Evolutionary conservation across 306 rosid genomes (phyloP).

Genomic region (Ziziphus jujuba): DNA sequence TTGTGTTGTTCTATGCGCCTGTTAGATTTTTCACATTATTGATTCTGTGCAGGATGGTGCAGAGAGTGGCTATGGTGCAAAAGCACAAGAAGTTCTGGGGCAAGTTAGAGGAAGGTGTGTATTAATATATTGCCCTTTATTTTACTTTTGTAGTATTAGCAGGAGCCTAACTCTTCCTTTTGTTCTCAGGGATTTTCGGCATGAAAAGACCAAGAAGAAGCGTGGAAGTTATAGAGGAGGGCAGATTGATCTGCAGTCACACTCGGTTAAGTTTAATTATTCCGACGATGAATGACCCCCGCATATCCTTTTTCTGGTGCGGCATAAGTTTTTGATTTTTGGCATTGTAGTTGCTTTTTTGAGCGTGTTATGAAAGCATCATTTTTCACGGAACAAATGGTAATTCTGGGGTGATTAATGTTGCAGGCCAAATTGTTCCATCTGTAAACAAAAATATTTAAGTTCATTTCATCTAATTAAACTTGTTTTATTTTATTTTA

Average conservation of each 20-base stretch:
- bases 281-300: conserved; percentile 66
- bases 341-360: neutral
- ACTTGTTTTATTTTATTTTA: no score
- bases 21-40: conserved; percentile 16
- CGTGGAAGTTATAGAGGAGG: conserved; percentile 95
- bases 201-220: conserved; percentile 97
- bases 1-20: conserved; percentile 1
- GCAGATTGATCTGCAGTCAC: conserved; percentile 71
- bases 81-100: conserved; percentile 91
- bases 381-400: neutral
- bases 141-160: neutral
- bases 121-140: neutral
- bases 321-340: neutral
- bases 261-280: conserved; percentile 81
- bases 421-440: neutral
- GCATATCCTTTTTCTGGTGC: neutral
- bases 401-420: neutral
- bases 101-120: conserved; percentile 93
- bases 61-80: conserved; percentile 89
- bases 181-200: conserved; percentile 79
- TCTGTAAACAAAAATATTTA: neutral
- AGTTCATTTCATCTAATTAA: no score
- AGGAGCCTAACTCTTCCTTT: no score
- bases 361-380: neutral
- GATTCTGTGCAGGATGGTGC: conserved; percentile 72